These are phyloP conservation scores for Epichloe scottii DNA, from an alignment of 2,329 filamentous ascomycete genomes.

Conservation along the genomic window DNA sequence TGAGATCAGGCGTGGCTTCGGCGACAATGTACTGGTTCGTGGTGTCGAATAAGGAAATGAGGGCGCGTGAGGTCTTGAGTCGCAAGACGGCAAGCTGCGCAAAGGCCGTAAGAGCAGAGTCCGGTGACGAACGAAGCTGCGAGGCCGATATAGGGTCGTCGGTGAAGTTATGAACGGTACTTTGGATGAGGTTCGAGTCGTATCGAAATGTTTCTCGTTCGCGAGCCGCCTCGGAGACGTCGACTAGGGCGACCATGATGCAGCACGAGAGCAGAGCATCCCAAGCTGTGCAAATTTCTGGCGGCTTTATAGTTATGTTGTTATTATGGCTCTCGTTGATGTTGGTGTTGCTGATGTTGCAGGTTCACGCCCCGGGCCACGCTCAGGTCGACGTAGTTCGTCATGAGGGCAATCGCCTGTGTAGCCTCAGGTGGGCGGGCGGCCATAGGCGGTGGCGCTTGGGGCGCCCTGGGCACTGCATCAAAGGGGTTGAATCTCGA, in stretches of 20 bases:
- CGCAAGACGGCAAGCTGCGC: constrained; percentile 33
- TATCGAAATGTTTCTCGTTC: constrained; percentile 4
- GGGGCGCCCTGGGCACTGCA: not conserved
- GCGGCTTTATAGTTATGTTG: not conserved
- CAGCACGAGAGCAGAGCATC: not conserved
- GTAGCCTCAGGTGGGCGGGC: not conserved
- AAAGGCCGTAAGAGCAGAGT: constrained; percentile 29
- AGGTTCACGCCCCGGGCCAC: not conserved
- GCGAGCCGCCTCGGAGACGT: constrained; percentile 2
- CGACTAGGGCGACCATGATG: constrained; percentile 1
- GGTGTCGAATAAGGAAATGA: constrained; percentile 36
- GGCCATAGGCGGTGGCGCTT: not conserved
- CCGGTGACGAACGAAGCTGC: constrained; percentile 14
- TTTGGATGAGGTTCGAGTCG: not conserved
- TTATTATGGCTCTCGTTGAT: not conserved
- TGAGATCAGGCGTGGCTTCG: constrained; percentile 24
- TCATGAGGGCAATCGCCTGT: not conserved
- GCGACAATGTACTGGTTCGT: constrained; percentile 32
- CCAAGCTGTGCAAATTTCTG: not conserved
- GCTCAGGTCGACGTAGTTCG: not conserved
- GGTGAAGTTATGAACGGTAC: not conserved
- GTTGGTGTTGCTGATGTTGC: not conserved
- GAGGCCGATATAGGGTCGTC: constrained; percentile 1
- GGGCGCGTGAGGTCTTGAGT: constrained; percentile 25
- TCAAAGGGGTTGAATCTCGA: not conserved